Conservation (phyloP, 2,329 filamentous ascomycete species). For the Fusarium falciforme region DNA sequence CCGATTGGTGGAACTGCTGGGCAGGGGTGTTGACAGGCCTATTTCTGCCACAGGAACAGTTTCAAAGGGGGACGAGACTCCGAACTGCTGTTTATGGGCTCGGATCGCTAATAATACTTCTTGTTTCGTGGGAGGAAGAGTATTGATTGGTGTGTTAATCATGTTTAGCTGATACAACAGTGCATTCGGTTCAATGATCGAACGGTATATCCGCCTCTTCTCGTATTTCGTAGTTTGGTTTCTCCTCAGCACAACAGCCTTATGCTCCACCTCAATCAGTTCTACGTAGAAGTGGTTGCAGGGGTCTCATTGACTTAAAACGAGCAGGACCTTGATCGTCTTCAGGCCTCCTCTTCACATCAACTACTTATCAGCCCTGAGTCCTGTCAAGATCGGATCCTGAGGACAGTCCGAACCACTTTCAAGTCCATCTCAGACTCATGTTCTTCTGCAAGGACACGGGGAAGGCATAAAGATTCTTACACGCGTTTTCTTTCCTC, state of each 20-base stretch:
- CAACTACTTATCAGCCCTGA: neutral
- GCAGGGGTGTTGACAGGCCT: neutral
- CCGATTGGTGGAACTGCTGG: constrained; percentile 1
- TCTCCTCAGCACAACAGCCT: neutral
- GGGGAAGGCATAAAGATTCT: too few relatives aligned
- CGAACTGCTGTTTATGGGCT: neutral
- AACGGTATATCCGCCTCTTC: neutral
- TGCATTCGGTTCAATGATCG: neutral
- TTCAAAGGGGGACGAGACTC: neutral
- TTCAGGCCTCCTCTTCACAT: neutral
- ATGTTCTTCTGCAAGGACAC: neutral
- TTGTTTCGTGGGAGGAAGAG: neutral
- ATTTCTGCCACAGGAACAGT: neutral
- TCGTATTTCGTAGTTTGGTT: neutral
- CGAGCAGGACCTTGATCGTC: neutral
- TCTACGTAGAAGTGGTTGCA: neutral
- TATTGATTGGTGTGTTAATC: neutral
- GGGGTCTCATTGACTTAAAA: neutral
- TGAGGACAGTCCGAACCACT: neutral
- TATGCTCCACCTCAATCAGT: neutral
- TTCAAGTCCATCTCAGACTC: too few relatives aligned
- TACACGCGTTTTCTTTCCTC: too few relatives aligned
- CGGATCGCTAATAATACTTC: neutral
- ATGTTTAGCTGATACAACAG: neutral
- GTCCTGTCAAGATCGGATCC: neutral